Conservation (phyloP, 192 early-diverging fungal genomes). For the Backusella australiensis region DNA sequence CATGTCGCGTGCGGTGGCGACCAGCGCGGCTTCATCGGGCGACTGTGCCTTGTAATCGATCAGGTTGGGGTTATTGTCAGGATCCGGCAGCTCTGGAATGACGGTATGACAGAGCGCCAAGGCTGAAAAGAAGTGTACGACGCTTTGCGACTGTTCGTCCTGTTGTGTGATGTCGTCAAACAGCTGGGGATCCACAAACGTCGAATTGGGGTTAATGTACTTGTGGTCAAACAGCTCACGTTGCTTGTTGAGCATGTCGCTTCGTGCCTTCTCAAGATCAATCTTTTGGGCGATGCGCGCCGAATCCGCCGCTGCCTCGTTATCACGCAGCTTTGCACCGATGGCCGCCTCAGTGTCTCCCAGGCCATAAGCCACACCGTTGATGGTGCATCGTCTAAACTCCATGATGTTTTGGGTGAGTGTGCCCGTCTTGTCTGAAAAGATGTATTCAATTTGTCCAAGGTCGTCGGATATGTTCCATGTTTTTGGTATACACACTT, state of each 20-base stretch:
- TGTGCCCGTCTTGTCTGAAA: slow-evolving; percentile 83
- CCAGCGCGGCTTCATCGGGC: slow-evolving; percentile 92
- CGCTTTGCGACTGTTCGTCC: slow-evolving; percentile 19
- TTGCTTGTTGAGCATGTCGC: slow-evolving; percentile 58
- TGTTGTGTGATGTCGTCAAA: slow-evolving; percentile 17
- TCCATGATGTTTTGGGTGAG: slow-evolving; percentile 81
- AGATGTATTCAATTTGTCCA: slow-evolving; percentile 81
- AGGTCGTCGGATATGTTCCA: slow-evolving; percentile 76
- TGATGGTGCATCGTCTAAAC: slow-evolving; percentile 67
- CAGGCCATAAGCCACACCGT: slow-evolving; percentile 55
- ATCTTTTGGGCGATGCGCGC: background rate
- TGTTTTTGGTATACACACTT: slow-evolving; percentile 60
- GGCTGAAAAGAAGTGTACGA: slow-evolving; percentile 52
- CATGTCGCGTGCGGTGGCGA: slow-evolving; percentile 79
- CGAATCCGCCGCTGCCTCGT: background rate
- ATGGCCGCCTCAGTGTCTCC: slow-evolving; percentile 55
- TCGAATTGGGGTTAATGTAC: slow-evolving; percentile 58
- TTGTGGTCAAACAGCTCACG: slow-evolving; percentile 54
- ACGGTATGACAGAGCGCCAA: slow-evolving; percentile 72
- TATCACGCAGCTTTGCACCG: slow-evolving; percentile 34
- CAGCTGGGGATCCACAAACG: slow-evolving; percentile 64
- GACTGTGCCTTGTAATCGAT: slow-evolving; percentile 90
- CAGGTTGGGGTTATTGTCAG: slow-evolving; percentile 40
- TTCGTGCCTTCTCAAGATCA: slow-evolving; percentile 39
- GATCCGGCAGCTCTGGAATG: slow-evolving; percentile 48